phyloP scores from a whole-genome alignment of 2,329 filamentous ascomycete species.

The Helotiales sp. region DNA sequence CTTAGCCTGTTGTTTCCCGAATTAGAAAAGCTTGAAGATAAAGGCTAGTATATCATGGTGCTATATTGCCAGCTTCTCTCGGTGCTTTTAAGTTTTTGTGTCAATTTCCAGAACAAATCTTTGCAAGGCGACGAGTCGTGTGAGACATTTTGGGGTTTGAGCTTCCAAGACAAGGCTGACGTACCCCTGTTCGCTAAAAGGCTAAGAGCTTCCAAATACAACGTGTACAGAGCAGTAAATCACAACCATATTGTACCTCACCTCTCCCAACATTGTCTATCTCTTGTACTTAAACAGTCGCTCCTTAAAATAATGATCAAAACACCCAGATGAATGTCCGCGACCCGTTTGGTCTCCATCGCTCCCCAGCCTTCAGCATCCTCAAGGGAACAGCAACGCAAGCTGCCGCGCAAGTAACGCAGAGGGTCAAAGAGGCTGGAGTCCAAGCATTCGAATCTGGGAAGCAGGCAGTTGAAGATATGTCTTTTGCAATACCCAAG shows the following conservation, averaged over 20 bases:
- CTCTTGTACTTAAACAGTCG: constrained; percentile 18
- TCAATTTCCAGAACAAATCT: too few relatives aligned
- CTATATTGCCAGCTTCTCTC: too few relatives aligned
- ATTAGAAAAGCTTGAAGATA: too few relatives aligned
- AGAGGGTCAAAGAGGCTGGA: constrained; percentile 50
- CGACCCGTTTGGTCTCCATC: constrained; percentile 37
- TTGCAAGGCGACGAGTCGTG: too few relatives aligned
- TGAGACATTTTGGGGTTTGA: too few relatives aligned
- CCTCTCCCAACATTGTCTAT: constrained; percentile 4
- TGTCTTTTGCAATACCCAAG: constrained; percentile 66
- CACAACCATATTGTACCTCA: background rate
- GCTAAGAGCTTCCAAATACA: constrained; percentile 6
- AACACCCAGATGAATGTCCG: constrained; percentile 37
- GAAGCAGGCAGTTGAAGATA: constrained; percentile 44
- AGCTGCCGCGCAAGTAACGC: constrained; percentile 45
- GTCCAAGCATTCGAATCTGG: constrained; percentile 47
- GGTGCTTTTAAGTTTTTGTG: too few relatives aligned
- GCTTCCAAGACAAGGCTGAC: constrained; percentile 3
- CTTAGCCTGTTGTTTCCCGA: too few relatives aligned
- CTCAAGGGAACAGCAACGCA: constrained; percentile 50
- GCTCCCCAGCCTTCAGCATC: constrained; percentile 49
- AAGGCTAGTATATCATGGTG: too few relatives aligned
- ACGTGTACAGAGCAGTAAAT: constrained; percentile 13
- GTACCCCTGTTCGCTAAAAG: constrained; percentile 1
- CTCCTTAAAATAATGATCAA: constrained; percentile 30